Evolutionary conservation across 1,284 basidiomycete species (phyloP), one percentile per base, ranked within the genome.

Genomic region (Cutaneotrichosporon sp.): DNA sequence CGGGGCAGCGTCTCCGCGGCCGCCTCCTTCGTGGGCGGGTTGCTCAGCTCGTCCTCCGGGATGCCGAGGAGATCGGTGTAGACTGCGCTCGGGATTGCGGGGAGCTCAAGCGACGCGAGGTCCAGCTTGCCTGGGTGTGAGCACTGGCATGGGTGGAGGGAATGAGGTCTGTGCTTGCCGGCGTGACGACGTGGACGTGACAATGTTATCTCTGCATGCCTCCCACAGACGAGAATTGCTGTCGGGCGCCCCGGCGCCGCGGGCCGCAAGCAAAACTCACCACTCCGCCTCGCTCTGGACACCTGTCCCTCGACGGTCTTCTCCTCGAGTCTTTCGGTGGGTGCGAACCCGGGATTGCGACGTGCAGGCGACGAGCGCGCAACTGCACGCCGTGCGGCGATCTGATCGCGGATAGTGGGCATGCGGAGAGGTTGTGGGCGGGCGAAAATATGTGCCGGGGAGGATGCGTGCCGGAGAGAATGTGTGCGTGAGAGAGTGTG

Each of bases 41-140:
- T 46, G 3, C 61, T 60, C 8, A 74, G 62, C 29, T 71, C 64
- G 12, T 60, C 54, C 3, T 53, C 38, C 0, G 61, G 57, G 9
- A 75, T 57, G 24, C 68, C 65, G 2, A 74, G 63, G 8, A 75
- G 60, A 14, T 54, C 55, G 16, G 63, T 74, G 62, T 70, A 75
- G 2, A 71, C 58, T 29, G 68, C 62, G 24, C 61, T 39, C 6
- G 74, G 74, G 20, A 75, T 47, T 2, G 58, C 48, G 3, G 51
- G 22, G 20, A 74, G 64, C 11, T 54, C 50, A 37, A 75, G 57
- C 12, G 61, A 58, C 9, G 61, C 53, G 20, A 74, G 55, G 54
- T 75, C 69, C 20, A 75, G 66, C 53, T 68, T 68, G 22, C 70
- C 71, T 73, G 49, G n/a, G 22, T 22, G 45, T 54, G 12, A 57